Percentiles rank a stretch among this genome's conserved stretches.
These are phyloP conservation scores for Gymnopus androsaceus DNA, from an alignment of 1,284 basidiomycete species.

Conservation along the genomic window DNA sequence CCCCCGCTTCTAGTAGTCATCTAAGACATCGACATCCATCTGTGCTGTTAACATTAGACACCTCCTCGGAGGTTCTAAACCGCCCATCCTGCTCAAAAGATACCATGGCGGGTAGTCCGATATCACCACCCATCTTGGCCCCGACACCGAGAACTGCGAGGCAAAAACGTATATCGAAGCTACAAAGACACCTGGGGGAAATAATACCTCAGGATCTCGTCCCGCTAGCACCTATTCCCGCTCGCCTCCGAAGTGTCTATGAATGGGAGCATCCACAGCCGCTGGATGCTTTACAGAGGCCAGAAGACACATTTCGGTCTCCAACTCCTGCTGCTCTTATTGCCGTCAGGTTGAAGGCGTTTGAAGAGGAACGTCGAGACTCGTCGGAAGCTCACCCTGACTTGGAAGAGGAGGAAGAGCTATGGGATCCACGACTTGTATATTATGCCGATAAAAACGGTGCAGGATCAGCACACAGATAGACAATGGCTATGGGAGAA, in stretches of 20 bases:
- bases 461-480: constrained; percentile 23
- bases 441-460: constrained; percentile 18
- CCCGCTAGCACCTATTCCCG: neutral
- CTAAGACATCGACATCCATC: neutral
- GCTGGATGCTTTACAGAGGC: neutral
- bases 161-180: constrained; percentile 30
- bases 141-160: constrained; percentile 30
- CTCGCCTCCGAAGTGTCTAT: neutral
- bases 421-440: constrained; percentile 1
- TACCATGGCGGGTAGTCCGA: constrained; percentile 1
- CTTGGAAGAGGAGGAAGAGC: neutral
- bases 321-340: neutral
- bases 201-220: constrained; percentile 28
- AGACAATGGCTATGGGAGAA: constrained; percentile 37
- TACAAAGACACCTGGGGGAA: constrained; percentile 36
- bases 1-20: neutral
- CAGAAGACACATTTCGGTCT: neutral
- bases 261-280: neutral
- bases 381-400: neutral
- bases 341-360: neutral
- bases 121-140: constrained; percentile 20
- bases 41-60: neutral
- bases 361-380: neutral
- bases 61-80: neutral
- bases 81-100: neutral